Percentiles rank a stretch among this genome's conserved stretches.
Conservation (phyloP, 169 alveolate genomes). For the Plasmodium inui region DNA sequence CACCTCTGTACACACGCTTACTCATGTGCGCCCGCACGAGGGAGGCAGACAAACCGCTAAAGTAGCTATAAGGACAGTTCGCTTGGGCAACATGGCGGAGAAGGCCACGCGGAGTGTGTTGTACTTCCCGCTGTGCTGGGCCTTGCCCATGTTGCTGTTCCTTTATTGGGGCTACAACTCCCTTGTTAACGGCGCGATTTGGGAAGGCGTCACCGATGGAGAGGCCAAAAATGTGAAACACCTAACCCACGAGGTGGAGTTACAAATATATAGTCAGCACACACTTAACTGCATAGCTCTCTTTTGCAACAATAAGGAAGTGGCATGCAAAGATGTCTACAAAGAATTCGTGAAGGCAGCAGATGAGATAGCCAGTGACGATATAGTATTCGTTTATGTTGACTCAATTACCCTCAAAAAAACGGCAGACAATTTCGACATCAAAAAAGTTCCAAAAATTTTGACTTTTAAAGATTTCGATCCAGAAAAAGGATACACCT, state of each 20-base stretch:
- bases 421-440: slow-evolving; percentile 72
- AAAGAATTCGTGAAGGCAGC: slow-evolving; percentile 56
- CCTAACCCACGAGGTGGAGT: slow-evolving; percentile 61
- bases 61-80: not conserved
- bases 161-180: not conserved
- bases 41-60: not conserved
- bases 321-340: slow-evolving; percentile 45
- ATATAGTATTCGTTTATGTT: slow-evolving; percentile 51
- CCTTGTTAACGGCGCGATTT: not conserved
- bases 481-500: slow-evolving; percentile 74
- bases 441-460: slow-evolving; percentile 36
- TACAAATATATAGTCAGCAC: slow-evolving; percentile 72
- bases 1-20: not conserved
- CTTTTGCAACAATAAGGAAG: slow-evolving; percentile 61
- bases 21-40: not conserved
- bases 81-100: not conserved
- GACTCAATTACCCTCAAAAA: slow-evolving; percentile 33
- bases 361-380: slow-evolving; percentile 27
- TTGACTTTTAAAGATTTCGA: slow-evolving; percentile 59
- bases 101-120: not conserved
- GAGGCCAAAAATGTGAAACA: slow-evolving; percentile 51
- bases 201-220: slow-evolving; percentile 64
- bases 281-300: slow-evolving; percentile 54
- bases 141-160: not conserved
- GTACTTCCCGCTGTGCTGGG: not conserved